Percentiles rank a stretch among this genome's conserved stretches.
These are phyloP conservation scores for Colletotrichum agaves DNA, from an alignment of 2,329 filamentous ascomycete genomes.

Conservation along the genomic window DNA sequence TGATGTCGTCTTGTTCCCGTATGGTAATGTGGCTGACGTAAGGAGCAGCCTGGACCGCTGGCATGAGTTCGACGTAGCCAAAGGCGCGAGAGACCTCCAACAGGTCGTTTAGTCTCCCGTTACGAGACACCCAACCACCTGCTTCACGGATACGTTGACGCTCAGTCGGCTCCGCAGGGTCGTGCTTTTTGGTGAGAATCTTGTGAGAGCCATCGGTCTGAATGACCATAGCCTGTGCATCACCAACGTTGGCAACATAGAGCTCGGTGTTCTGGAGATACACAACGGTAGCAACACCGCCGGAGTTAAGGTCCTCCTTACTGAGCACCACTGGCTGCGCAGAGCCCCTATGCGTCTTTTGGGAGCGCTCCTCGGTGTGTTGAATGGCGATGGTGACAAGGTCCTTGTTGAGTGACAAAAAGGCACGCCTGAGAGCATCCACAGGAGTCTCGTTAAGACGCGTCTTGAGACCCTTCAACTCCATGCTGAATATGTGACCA, in stretches of 20 bases:
- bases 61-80: conserved; percentile 92
- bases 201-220: conserved; percentile 86
- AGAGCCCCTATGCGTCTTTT: conserved; percentile 76
- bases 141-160: conserved; percentile 91
- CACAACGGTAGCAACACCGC: conserved; percentile 90
- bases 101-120: conserved; percentile 91
- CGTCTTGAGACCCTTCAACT: conserved; percentile 78
- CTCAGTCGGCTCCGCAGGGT: conserved; percentile 87
- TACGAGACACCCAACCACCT: conserved; percentile 94
- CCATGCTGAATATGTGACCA: conserved; percentile 82
- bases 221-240: conserved; percentile 95
- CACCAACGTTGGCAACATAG: conserved; percentile 94
- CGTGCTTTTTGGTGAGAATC: conserved; percentile 90
- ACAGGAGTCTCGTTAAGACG: conserved; percentile 77
- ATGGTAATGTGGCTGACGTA: conserved; percentile 82
- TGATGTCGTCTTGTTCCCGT: conserved; percentile 90
- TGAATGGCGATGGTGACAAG: conserved; percentile 86
- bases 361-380: conserved; percentile 78
- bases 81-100: conserved; percentile 95
- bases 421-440: conserved; percentile 87
- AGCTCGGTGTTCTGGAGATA: conserved; percentile 92
- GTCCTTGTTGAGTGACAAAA: conserved; percentile 92
- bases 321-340: conserved; percentile 80
- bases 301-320: conserved; percentile 89
- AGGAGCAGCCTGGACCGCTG: conserved; percentile 90